phyloP scores from a whole-genome alignment of 225 moss, liverwort and hornwort genomes.

The Physcomitrium patens region DNA sequence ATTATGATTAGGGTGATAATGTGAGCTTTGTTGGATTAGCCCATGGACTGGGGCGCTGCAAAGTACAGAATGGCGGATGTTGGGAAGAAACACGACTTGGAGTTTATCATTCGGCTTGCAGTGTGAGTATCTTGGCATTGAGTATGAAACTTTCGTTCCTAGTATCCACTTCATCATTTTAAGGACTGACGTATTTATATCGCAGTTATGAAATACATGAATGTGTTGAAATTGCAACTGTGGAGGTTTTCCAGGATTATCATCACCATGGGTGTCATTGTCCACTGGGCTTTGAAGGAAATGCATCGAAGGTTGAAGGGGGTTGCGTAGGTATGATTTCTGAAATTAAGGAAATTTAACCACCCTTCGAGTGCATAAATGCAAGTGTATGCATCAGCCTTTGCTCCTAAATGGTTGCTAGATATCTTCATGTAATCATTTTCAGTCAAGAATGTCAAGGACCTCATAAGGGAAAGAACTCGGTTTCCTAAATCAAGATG shows the following conservation, averaged over 20 bases:
- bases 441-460: too few relatives aligned
- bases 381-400: neutral
- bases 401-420: neutral
- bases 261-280: constrained; percentile 65
- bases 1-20: neutral
- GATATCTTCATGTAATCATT: too few relatives aligned
- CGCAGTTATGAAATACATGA: neutral
- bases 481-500: neutral
- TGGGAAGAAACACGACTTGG: constrained; percentile 56
- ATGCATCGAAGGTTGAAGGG: constrained; percentile 28
- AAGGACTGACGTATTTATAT: neutral
- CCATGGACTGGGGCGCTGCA: constrained; percentile 85
- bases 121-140: constrained; percentile 23
- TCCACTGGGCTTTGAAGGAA: constrained; percentile 75
- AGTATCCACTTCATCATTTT: neutral
- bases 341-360: neutral
- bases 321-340: constrained; percentile 51
- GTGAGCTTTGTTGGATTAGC: constrained; percentile 24
- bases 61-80: constrained; percentile 81
- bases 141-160: neutral
- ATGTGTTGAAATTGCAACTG: constrained; percentile 16
- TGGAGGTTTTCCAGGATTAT: constrained; percentile 38
- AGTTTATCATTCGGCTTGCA: constrained; percentile 61
- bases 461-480: too few relatives aligned
- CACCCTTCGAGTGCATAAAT: neutral